Percentiles rank a stretch among this genome's conserved stretches.
Conservation (phyloP, 192 early-diverging fungal genomes). For the Lunasporangiospora selenospora region DNA sequence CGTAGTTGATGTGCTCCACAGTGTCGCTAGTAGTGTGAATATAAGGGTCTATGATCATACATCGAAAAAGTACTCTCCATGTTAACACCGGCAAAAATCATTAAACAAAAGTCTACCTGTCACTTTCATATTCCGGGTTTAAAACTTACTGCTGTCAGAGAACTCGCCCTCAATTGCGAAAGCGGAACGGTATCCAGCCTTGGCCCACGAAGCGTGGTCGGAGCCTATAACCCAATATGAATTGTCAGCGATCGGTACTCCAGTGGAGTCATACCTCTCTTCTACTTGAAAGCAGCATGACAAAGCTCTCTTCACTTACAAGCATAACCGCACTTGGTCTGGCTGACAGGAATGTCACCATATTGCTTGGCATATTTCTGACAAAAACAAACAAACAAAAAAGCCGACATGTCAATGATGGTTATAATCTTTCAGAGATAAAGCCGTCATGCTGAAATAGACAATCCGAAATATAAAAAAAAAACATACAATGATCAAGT, state of each 20-base stretch:
- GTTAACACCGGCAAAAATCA: neutral
- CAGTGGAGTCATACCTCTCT: neutral
- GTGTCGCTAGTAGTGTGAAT: constrained; percentile 88
- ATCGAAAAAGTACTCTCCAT: no score
- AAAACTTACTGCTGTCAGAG: constrained; percentile 63
- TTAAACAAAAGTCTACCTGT: neutral
- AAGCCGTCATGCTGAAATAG: neutral
- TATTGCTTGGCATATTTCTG: constrained; percentile 68
- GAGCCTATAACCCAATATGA: no score
- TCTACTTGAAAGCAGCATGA: neutral
- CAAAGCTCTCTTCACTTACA: constrained; percentile 24
- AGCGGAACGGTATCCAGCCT: constrained; percentile 85
- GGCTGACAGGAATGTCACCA: constrained; percentile 64
- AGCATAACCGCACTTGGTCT: constrained; percentile 89
- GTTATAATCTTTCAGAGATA: neutral
- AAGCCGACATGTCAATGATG: constrained; percentile 41
- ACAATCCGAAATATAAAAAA: neutral
- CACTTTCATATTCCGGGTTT: no score
- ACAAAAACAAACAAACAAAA: no score
- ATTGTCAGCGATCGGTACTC: no score
- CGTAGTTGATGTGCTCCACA: constrained; percentile 77
- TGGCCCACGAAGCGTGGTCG: constrained; percentile 93
- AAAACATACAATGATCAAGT: constrained; percentile 53
- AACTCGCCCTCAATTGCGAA: constrained; percentile 84
- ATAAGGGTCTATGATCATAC: constrained; percentile 50